phyloP scores from a whole-genome alignment of 805 yeast genomes.

The Peterozyma toletana region DNA sequence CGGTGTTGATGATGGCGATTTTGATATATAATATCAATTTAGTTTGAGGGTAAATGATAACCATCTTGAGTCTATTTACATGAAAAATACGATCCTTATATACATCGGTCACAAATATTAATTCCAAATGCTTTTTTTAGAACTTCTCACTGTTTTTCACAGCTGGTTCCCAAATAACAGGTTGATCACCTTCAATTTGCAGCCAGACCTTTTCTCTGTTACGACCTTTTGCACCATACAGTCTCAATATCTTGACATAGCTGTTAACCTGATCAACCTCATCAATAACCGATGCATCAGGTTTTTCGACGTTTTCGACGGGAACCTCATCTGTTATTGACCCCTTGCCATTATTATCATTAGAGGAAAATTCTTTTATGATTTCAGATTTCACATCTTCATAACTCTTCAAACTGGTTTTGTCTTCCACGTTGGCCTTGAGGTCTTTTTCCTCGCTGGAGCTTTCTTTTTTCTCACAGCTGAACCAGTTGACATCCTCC shows the following conservation, averaged over 20 bases:
- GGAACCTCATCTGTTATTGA: too few species aligned
- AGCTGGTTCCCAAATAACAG: conserved; percentile 5
- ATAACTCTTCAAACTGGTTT: not conserved
- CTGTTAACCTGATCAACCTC: conserved; percentile 5
- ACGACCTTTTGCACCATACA: conserved; percentile 24
- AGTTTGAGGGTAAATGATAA: too few species aligned
- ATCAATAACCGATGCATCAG: not conserved
- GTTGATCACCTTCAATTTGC: conserved; percentile 1
- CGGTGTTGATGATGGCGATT: not conserved
- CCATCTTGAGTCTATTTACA: too few species aligned
- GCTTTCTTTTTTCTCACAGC: not conserved
- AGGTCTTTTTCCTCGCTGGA: not conserved
- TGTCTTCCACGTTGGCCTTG: not conserved
- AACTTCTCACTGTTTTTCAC: conserved; percentile 1
- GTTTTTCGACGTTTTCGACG: too few species aligned
- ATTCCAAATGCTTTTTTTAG: not conserved
- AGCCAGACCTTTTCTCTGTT: conserved; percentile 12
- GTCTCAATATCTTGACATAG: conserved; percentile 17
- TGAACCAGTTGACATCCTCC: conserved; percentile 5
- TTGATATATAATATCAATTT: not conserved
- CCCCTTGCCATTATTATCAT: too few species aligned
- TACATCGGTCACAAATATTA: too few species aligned
- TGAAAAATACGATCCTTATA: too few species aligned
- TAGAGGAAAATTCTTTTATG: not conserved
- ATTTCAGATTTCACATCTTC: not conserved